A percentile compares a stretch with the other conserved stretches of the same genome.
Conservation (phyloP, 352 stramenopile species). For the Blastocystis sp. region DNA sequence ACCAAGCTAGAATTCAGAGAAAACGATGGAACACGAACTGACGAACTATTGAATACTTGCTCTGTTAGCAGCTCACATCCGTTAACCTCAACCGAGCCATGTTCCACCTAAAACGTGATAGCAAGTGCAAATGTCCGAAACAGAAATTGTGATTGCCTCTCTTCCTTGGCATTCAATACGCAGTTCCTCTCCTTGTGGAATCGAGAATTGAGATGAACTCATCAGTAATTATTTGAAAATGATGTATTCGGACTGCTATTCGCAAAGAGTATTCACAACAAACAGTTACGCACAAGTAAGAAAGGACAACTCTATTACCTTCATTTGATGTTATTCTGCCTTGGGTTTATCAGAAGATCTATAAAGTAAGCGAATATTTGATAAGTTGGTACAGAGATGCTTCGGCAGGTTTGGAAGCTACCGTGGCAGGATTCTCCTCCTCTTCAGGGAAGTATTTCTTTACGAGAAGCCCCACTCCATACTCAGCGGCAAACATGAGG, state of each 20-base stretch:
- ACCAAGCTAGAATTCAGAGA: conserved; percentile 14
- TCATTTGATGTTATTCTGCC: background rate
- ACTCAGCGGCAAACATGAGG: background rate
- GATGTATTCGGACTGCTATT: background rate
- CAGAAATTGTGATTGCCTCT: conserved; percentile 8
- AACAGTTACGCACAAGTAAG: background rate
- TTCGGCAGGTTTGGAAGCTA: background rate
- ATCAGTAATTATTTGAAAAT: background rate
- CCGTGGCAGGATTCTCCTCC: background rate
- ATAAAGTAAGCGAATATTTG: background rate
- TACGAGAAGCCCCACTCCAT: background rate
- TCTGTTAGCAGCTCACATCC: background rate
- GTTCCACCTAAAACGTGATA: background rate
- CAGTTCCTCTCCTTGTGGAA: conserved; percentile 1
- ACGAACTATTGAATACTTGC: background rate
- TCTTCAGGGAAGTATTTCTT: conserved; percentile 3
- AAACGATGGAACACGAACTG: background rate
- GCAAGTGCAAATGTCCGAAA: background rate
- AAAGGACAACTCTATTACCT: background rate
- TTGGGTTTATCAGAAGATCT: background rate
- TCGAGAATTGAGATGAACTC: background rate
- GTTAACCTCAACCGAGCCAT: background rate
- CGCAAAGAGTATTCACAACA: background rate
- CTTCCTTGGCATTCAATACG: background rate
- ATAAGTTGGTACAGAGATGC: background rate